These are phyloP conservation scores for Pseudogymnoascus destructans DNA, from an alignment of 2,329 filamentous ascomycete genomes.

Conservation along the genomic window DNA sequence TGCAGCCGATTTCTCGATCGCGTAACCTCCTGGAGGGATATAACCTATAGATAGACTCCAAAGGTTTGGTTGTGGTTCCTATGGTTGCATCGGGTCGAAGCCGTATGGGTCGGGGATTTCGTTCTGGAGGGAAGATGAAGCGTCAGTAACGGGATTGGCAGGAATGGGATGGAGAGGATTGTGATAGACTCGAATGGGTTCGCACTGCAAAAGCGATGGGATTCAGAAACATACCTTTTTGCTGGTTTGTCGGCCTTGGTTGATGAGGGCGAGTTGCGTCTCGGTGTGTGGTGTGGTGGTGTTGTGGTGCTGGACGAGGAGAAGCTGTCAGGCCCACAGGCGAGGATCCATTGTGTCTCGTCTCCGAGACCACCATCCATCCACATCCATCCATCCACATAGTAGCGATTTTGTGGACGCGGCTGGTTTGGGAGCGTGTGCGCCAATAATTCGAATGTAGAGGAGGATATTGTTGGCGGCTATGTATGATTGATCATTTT, in stretches of 20 bases:
- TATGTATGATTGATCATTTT: not conserved
- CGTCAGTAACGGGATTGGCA: conserved; percentile 7
- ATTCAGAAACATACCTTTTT: conserved; percentile 9
- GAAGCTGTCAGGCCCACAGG: conserved; percentile 6
- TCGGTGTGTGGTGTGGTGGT: conserved; percentile 4
- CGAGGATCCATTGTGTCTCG: conserved; percentile 4
- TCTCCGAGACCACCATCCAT: conserved; percentile 7
- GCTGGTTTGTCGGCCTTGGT: conserved; percentile 3
- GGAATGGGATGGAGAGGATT: conserved; percentile 11
- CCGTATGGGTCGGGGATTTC: conserved; percentile 8
- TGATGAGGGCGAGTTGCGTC: conserved; percentile 5
- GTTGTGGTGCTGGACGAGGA: conserved; percentile 7
- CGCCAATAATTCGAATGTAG: not conserved
- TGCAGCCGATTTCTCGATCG: conserved; percentile 22
- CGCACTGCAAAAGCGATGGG: not conserved
- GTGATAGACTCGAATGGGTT: not conserved
- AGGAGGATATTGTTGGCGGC: not conserved
- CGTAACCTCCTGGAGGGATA: conserved; percentile 21
- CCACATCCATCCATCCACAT: not conserved
- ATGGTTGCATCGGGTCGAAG: conserved; percentile 24
- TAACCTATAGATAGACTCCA: conserved; percentile 24
- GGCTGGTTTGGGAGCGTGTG: conserved; percentile 1
- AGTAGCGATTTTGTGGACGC: conserved; percentile 2
- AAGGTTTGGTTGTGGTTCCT: conserved; percentile 23
- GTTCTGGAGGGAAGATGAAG: conserved; percentile 11